Conservation (phyloP, 2,329 filamentous ascomycete species). For the Lasiodiplodia theobromae region DNA sequence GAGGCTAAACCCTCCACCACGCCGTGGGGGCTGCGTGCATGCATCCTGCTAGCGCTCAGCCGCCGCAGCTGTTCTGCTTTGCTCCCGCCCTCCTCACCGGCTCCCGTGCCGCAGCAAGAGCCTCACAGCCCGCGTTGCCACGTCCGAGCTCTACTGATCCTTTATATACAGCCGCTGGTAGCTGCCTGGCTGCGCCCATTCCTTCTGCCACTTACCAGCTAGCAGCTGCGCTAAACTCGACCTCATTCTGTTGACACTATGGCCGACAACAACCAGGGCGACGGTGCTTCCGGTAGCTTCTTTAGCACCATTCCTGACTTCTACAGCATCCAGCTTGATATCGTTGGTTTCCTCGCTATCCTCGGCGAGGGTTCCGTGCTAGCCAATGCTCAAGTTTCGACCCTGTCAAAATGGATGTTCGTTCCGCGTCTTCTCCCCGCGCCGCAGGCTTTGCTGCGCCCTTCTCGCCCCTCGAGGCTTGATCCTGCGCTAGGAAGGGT, state of each 20-base stretch:
- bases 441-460: constrained; percentile 58
- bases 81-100: constrained; percentile 6
- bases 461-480: constrained; percentile 52
- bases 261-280: constrained; percentile 8
- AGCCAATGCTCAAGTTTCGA: constrained; percentile 59
- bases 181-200: constrained; percentile 12
- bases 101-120: constrained; percentile 12
- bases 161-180: background rate
- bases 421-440: constrained; percentile 59
- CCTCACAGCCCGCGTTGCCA: background rate
- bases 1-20: constrained; percentile 9
- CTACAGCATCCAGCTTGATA: constrained; percentile 57
- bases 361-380: constrained; percentile 59
- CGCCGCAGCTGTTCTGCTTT: background rate
- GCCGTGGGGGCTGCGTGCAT: constrained; percentile 24
- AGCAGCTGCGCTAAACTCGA: constrained; percentile 5
- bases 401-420: constrained; percentile 57
- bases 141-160: constrained; percentile 1
- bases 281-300: constrained; percentile 5
- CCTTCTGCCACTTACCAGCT: constrained; percentile 4
- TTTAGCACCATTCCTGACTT: constrained; percentile 30
- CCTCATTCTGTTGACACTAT: background rate
- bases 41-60: constrained; percentile 18
- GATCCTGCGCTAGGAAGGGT: constrained; percentile 50
- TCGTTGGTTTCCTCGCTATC: constrained; percentile 63